These are phyloP conservation scores for Pseudogymnoascus sp. DNA, from an alignment of 2,329 filamentous ascomycete species.

Conservation along the genomic window DNA sequence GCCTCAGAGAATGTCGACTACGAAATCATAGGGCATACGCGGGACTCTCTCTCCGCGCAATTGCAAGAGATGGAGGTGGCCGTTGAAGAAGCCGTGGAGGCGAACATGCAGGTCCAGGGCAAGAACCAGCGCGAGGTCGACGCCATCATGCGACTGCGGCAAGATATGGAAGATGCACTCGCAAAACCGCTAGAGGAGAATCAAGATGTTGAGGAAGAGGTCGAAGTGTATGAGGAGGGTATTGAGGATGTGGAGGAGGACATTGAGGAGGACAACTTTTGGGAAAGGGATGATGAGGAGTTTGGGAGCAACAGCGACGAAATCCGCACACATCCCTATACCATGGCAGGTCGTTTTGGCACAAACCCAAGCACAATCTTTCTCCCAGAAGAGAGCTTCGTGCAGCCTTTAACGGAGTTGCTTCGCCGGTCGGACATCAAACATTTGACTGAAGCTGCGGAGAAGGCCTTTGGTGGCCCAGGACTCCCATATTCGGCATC, in stretches of 20 bases:
- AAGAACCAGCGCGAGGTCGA: conserved; percentile 26
- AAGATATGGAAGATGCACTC: conserved; percentile 25
- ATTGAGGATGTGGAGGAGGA: conserved; percentile 21
- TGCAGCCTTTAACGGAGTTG: conserved; percentile 60
- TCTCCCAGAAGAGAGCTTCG: conserved; percentile 62
- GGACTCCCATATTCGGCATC: conserved; percentile 69
- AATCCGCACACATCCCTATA: conserved; percentile 64
- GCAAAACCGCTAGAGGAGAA: conserved; percentile 22
- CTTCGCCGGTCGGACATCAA: conserved; percentile 60
- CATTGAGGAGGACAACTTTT: conserved; percentile 18
- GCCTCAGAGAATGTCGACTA: conserved; percentile 23
- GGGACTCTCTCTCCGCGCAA: conserved; percentile 10
- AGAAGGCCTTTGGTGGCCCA: conserved; percentile 66
- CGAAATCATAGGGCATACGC: not conserved
- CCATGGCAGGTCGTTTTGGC: conserved; percentile 62
- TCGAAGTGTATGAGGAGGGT: conserved; percentile 18
- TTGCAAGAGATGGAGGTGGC: conserved; percentile 23
- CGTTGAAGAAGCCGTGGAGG: conserved; percentile 25
- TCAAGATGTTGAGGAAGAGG: conserved; percentile 17
- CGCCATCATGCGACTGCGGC: conserved; percentile 23
- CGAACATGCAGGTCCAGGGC: conserved; percentile 18
- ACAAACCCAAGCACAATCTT: conserved; percentile 65
- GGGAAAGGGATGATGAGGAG: not conserved
- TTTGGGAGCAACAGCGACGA: conserved; percentile 27
- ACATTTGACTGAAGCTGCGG: conserved; percentile 66